phyloP scores from a whole-genome alignment of 345 rosid genomes.

The Lumnitzera littorea region DNA sequence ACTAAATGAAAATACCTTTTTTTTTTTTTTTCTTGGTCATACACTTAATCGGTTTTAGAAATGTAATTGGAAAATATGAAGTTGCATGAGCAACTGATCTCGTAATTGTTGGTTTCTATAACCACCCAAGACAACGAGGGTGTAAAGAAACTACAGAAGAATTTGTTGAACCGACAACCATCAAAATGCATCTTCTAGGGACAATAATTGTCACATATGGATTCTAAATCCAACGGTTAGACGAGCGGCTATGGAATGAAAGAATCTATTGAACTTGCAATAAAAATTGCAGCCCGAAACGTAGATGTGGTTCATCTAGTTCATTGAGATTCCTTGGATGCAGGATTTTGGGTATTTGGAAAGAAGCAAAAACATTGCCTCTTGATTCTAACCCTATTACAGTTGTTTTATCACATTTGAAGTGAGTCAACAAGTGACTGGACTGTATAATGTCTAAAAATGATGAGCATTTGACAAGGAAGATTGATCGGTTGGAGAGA shows the following conservation, averaged over 20 bases:
- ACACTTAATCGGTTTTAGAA: no score
- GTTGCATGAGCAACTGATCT: constrained; percentile 89
- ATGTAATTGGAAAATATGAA: no score
- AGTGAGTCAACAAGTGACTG: constrained; percentile 80
- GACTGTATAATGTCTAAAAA: constrained; percentile 35
- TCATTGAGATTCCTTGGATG: constrained; percentile 72
- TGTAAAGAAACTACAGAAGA: constrained; percentile 29
- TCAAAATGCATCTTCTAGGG: constrained; percentile 15
- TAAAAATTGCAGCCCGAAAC: constrained; percentile 58
- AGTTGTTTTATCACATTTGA: constrained; percentile 65
- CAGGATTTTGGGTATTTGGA: constrained; percentile 47
- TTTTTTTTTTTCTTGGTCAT: no score
- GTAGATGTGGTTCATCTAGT: constrained; percentile 74
- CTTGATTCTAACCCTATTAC: constrained; percentile 61
- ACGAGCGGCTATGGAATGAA: constrained; percentile 49
- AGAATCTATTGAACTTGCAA: constrained; percentile 51
- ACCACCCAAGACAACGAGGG: constrained; percentile 29
- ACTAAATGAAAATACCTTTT: no score
- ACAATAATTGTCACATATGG: constrained; percentile 9
- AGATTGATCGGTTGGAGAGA: constrained; percentile 61
- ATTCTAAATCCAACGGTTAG: constrained; percentile 34
- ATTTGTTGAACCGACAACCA: constrained; percentile 35
- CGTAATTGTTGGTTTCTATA: constrained; percentile 57
- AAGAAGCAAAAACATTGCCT: constrained; percentile 35
- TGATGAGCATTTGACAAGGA: constrained; percentile 28